Conservation (phyloP, 2,329 filamentous ascomycete species). For the Cladobotryum protrusum region DNA sequence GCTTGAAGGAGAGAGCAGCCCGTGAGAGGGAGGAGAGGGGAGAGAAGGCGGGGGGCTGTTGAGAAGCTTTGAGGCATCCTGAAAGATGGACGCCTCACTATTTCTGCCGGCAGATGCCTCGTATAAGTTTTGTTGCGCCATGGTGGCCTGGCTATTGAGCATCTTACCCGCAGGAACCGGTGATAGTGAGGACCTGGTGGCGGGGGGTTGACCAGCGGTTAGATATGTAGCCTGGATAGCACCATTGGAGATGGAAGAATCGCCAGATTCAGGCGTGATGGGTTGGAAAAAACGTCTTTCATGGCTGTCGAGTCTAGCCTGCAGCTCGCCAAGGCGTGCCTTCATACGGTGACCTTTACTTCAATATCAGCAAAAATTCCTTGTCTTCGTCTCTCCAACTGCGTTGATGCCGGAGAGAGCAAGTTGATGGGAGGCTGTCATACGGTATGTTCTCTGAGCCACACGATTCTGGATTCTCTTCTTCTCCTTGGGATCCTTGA, state of each 20-base stretch:
- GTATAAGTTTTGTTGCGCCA: slow-evolving; percentile 13
- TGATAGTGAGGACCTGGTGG: slow-evolving; percentile 9
- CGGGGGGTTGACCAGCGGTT: slow-evolving; percentile 1
- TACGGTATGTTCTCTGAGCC: slow-evolving; percentile 27
- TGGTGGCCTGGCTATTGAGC: background rate
- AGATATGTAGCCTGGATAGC: background rate
- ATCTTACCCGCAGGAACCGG: slow-evolving; percentile 10
- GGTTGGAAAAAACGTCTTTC: slow-evolving; percentile 16
- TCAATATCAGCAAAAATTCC: background rate
- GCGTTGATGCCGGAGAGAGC: background rate
- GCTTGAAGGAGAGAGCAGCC: slow-evolving; percentile 15
- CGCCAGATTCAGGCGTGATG: background rate
- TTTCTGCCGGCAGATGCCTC: slow-evolving; percentile 11
- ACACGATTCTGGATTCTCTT: slow-evolving; percentile 28
- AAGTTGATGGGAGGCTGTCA: slow-evolving; percentile 4
- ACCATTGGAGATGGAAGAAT: background rate
- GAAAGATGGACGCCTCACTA: slow-evolving; percentile 11
- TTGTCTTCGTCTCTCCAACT: background rate
- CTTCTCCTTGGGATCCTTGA: slow-evolving; percentile 25
- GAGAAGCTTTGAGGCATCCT: slow-evolving; percentile 11
- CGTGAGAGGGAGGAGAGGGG: slow-evolving; percentile 12
- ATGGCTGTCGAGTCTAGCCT: slow-evolving; percentile 24
- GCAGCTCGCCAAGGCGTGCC: slow-evolving; percentile 24
- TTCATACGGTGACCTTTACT: slow-evolving; percentile 27
- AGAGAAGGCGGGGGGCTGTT: slow-evolving; percentile 16